These are phyloP conservation scores for Thermomucor indicae-seudaticae DNA, from an alignment of 371 early-diverging fungal species.

Conservation along the genomic window DNA sequence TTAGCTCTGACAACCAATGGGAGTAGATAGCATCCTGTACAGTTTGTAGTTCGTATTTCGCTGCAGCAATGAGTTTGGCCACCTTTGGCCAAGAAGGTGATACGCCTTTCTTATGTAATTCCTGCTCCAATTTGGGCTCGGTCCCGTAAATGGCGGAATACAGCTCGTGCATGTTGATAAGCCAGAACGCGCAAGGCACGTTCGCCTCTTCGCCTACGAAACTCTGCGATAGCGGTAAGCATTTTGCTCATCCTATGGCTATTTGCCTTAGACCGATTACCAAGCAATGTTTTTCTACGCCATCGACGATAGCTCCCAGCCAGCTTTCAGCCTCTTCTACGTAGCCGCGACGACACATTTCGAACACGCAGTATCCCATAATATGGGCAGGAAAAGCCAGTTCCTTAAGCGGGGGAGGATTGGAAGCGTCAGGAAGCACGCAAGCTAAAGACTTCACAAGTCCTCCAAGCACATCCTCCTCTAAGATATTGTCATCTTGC, in stretches of 20 bases:
- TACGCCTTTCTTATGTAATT: slow-evolving; percentile 3
- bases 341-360: slow-evolving; percentile 73
- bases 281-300: slow-evolving; percentile 62
- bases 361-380: slow-evolving; percentile 70
- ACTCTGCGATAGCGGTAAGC: neutral
- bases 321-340: slow-evolving; percentile 68
- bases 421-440: slow-evolving; percentile 70
- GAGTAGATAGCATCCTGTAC: slow-evolving; percentile 47
- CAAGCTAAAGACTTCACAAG: slow-evolving; percentile 75
- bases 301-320: slow-evolving; percentile 70
- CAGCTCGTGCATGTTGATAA: slow-evolving; percentile 87
- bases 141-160: slow-evolving; percentile 41
- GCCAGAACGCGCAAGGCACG: slow-evolving; percentile 72
- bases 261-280: slow-evolving; percentile 13
- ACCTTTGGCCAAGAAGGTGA: slow-evolving; percentile 8
- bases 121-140: slow-evolving; percentile 18
- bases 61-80: slow-evolving; percentile 39
- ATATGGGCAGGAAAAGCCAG: slow-evolving; percentile 85
- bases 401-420: slow-evolving; percentile 69
- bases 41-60: slow-evolving; percentile 48
- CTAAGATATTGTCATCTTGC: slow-evolving; percentile 65
- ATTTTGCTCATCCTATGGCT: neutral
- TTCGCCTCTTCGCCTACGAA: slow-evolving; percentile 42
- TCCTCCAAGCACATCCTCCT: slow-evolving; percentile 81
- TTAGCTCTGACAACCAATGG: slow-evolving; percentile 82